Base-by-base conservation (phyloP, 106 monocot species). In the Xerophyta viscosa region DNA sequence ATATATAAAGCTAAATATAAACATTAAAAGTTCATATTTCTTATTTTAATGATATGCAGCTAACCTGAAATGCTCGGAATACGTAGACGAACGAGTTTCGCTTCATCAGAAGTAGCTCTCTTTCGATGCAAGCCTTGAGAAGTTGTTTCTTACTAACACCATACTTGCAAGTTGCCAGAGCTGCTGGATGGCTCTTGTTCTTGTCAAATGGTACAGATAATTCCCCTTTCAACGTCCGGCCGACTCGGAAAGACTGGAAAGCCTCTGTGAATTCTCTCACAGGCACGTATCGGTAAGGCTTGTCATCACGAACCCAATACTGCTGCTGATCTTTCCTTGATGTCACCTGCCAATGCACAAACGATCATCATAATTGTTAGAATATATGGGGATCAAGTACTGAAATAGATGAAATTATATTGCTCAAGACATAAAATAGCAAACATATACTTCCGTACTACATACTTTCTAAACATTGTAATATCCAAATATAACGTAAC, bases 291-390 rank as follows among this genome's bases (percentile, higher is more conserved):
- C 68, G 14, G 50, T 79, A 79, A 8, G 68, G 78, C 24, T 64
- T 55, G 15, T 67, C 68, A 0, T 37, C 22, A 0, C 23, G 64
- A 12, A 57, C 30, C 72, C 78, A 72, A 21, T 79, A 79, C 37
- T 79, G 78, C 17, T 47, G 48, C 31, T 78, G 78, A 54, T 78
- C 78, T 54, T n/a, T n/a, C n/a, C n/a, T n/a, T n/a, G n/a, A n/a
- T n/a, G n/a, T n/a, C n/a, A n/a, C n/a, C n/a, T n/a, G n/a, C n/a
- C n/a, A n/a, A n/a, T n/a, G n/a, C n/a, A n/a, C n/a, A n/a, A n/a
- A n/a, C n/a, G n/a, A n/a, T n/a, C n/a, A n/a, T n/a, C n/a, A n/a
- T n/a, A n/a, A n/a, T n/a, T n/a, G n/a, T n/a, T n/a, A n/a, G n/a
- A n/a, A n/a, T n/a, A n/a, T n/a, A n/a, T n/a, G n/a, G n/a, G n/a